A percentile compares a stretch with the other conserved stretches of the same genome.
phyloP scores from a whole-genome alignment of 768 basidiomycete genomes.

The Lyophyllum atratum region DNA sequence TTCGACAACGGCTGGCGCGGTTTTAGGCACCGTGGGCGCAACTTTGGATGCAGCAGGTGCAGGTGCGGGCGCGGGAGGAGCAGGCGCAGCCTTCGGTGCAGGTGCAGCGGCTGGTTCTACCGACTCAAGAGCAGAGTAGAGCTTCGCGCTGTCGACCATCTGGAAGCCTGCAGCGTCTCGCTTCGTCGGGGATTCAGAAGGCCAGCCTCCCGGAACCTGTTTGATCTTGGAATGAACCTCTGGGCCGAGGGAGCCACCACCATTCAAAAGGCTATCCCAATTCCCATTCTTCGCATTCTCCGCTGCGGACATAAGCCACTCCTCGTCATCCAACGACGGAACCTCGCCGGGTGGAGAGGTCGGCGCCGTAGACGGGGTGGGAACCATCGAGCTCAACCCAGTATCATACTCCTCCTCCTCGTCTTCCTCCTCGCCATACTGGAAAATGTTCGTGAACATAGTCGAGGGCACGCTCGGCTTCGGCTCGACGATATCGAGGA shows the following conservation, averaged over 20 bases:
- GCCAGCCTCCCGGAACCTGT: slow-evolving; percentile 2
- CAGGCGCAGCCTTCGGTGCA: slow-evolving; percentile 9
- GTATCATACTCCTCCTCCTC: slow-evolving; percentile 20
- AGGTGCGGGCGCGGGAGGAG: not conserved
- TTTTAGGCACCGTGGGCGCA: not conserved
- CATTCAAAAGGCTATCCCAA: slow-evolving; percentile 10
- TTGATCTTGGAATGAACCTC: slow-evolving; percentile 2
- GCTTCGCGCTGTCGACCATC: slow-evolving; percentile 17
- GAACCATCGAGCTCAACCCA: slow-evolving; percentile 22
- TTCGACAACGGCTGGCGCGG: slow-evolving; percentile 6
- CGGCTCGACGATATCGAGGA: slow-evolving; percentile 41
- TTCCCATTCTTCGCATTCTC: slow-evolving; percentile 23
- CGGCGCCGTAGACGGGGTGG: slow-evolving; percentile 28
- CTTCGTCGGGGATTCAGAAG: slow-evolving; percentile 2
- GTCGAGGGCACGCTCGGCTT: slow-evolving; percentile 41
- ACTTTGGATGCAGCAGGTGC: slow-evolving; percentile 3
- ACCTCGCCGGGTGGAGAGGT: slow-evolving; percentile 27
- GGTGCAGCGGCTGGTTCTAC: slow-evolving; percentile 9
- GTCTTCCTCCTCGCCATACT: slow-evolving; percentile 28
- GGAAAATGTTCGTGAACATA: slow-evolving; percentile 39
- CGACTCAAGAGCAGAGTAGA: slow-evolving; percentile 17
- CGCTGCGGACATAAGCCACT: slow-evolving; percentile 24
- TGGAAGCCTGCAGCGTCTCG: slow-evolving; percentile 8
- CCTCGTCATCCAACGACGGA: slow-evolving; percentile 25
- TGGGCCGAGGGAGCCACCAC: slow-evolving; percentile 7